phyloP scores from a whole-genome alignment of 352 stramenopile genomes.

The Globisporangium heterothallicum region DNA sequence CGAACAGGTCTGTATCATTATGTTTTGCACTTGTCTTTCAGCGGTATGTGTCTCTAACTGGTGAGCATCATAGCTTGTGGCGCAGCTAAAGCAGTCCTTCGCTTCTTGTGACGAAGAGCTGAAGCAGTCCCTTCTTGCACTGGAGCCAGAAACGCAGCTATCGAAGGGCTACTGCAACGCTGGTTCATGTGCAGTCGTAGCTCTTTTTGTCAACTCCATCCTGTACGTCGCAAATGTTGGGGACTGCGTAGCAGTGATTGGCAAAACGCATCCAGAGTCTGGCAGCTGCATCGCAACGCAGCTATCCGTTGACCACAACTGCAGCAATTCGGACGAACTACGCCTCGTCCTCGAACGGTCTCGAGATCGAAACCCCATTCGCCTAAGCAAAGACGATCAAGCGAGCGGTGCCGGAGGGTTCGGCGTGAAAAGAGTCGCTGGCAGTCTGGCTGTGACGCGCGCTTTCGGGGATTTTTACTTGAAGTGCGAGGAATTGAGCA shows the following conservation, averaged over 20 bases:
- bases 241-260: conserved; percentile 88
- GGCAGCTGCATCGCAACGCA: conserved; percentile 23
- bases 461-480: conserved; percentile 93
- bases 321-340: conserved; percentile 44
- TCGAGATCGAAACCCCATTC: conserved; percentile 75
- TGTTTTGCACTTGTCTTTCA: background rate
- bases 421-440: conserved; percentile 89
- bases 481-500: conserved; percentile 89
- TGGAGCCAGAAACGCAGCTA: conserved; percentile 33
- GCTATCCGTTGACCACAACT: conserved; percentile 57
- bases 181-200: conserved; percentile 55
- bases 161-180: conserved; percentile 72
- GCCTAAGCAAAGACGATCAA: conserved; percentile 90
- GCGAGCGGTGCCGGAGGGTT: conserved; percentile 51
- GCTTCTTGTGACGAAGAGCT: conserved; percentile 47
- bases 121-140: conserved; percentile 43
- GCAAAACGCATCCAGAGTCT: conserved; percentile 39
- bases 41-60: background rate
- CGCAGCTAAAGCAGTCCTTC: conserved; percentile 33
- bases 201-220: conserved; percentile 47
- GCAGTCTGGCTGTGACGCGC: conserved; percentile 88
- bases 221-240: conserved; percentile 90
- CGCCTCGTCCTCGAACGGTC: conserved; percentile 56
- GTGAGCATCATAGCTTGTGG: conserved; percentile 6
- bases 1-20: conserved; percentile 19